Conservation (phyloP, 495 filamentous ascomycete genomes). For the Neurospora intermedia region DNA sequence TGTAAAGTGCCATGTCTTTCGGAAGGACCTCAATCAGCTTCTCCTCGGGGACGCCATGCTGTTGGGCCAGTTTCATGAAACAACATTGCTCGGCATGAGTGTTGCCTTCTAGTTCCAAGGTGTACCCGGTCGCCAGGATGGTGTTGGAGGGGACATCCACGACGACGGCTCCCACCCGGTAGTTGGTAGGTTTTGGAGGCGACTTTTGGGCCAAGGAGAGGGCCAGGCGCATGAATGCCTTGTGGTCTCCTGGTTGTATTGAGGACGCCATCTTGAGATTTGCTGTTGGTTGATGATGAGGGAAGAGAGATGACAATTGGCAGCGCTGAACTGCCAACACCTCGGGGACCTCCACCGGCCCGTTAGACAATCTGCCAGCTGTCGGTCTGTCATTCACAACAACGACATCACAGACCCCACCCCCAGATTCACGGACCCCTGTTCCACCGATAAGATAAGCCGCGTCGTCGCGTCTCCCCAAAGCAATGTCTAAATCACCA, state of each 20-base stretch:
- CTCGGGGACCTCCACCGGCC: background rate
- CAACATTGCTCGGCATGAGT: constrained; percentile 94
- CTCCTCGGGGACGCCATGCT: constrained; percentile 41
- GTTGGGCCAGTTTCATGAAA: constrained; percentile 60
- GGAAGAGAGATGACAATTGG: background rate
- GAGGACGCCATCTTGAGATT: constrained; percentile 5
- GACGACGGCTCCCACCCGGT: constrained; percentile 80
- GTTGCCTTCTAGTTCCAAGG: constrained; percentile 82
- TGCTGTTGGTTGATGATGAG: background rate
- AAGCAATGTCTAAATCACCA: background rate
- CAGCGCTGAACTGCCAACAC: background rate
- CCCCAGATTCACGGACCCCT: background rate
- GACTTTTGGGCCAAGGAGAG: constrained; percentile 66
- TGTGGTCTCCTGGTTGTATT: constrained; percentile 40
- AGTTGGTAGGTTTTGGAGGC: constrained; percentile 80
- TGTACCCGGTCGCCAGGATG: constrained; percentile 78
- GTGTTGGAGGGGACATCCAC: constrained; percentile 47
- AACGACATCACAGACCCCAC: background rate
- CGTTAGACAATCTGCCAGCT: background rate
- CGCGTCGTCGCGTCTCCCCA: constrained; percentile 3
- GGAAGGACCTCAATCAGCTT: constrained; percentile 47
- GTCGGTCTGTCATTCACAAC: too few relatives aligned
- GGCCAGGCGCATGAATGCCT: constrained; percentile 58
- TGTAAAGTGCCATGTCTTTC: constrained; percentile 58
- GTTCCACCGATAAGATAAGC: background rate